Evolutionary conservation across 345 rosid species (phyloP).

Genomic region (Bretschneidera sinensis): DNA sequence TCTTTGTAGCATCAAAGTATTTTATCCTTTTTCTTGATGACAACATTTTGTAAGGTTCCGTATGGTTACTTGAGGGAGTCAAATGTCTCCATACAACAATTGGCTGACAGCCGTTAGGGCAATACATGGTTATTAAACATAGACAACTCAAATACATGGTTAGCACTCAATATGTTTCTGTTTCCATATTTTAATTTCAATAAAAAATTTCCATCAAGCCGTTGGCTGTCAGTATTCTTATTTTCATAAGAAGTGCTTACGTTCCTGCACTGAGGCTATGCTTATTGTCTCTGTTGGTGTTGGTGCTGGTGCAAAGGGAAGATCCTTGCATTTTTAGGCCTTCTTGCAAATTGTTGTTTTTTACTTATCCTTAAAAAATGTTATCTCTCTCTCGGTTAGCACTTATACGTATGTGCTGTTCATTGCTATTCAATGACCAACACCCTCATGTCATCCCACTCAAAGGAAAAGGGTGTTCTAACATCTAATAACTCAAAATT

Average conservation of each 20-base stretch:
- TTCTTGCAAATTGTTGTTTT: too few species aligned
- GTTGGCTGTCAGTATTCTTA: not conserved
- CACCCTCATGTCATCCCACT: too few species aligned
- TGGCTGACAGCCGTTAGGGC: not conserved
- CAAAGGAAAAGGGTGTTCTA: too few species aligned
- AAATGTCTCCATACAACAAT: not conserved
- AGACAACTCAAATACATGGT: too few species aligned
- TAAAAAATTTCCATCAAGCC: not conserved
- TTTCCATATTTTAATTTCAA: not conserved
- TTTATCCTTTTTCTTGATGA: too few species aligned
- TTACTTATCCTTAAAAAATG: not conserved
- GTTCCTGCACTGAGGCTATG: not conserved
- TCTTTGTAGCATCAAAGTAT: not conserved
- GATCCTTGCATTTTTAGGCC: not conserved
- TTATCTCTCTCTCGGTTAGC: too few species aligned
- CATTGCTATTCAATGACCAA: too few species aligned
- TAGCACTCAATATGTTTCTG: not conserved
- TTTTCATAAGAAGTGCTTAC: too few species aligned
- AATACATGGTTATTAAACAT: not conserved
- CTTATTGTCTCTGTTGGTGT: not conserved
- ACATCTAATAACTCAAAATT: too few species aligned
- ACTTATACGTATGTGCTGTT: too few species aligned
- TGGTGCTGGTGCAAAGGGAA: not conserved
- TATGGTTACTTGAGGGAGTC: not conserved
- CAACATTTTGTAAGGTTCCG: not conserved